A percentile compares a stretch with the other conserved stretches of the same genome.
These are phyloP conservation scores for Russula compacta DNA, from an alignment of 768 basidiomycete species.

Conservation along the genomic window DNA sequence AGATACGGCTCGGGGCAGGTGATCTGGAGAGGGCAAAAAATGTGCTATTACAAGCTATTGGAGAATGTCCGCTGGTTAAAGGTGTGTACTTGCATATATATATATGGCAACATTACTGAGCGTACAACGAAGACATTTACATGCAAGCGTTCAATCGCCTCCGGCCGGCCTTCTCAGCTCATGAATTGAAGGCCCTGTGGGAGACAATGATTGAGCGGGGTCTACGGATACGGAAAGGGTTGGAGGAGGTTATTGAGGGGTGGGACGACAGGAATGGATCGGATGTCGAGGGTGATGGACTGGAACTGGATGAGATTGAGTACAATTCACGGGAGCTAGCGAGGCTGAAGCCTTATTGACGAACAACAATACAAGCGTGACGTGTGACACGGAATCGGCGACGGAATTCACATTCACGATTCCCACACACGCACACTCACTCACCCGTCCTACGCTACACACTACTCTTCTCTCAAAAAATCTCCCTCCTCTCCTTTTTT, in stretches of 20 bases:
- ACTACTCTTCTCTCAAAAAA: neutral
- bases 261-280: slow-evolving; percentile 29
- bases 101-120: slow-evolving; percentile 11
- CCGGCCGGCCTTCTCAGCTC: slow-evolving; percentile 47
- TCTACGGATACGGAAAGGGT: slow-evolving; percentile 48
- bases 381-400: neutral
- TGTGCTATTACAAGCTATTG: slow-evolving; percentile 62
- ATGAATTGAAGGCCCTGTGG: slow-evolving; percentile 52
- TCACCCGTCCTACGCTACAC: neutral
- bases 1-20: slow-evolving; percentile 44
- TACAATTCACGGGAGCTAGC: slow-evolving; percentile 48
- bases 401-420: neutral
- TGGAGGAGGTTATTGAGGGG: slow-evolving; percentile 50
- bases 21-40: slow-evolving; percentile 56
- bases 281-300: slow-evolving; percentile 5
- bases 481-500: neutral
- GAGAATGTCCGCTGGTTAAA: slow-evolving; percentile 69
- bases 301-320: slow-evolving; percentile 47
- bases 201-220: slow-evolving; percentile 75
- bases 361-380: slow-evolving; percentile 15
- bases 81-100: slow-evolving; percentile 33
- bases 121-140: slow-evolving; percentile 49
- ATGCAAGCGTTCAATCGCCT: slow-evolving; percentile 68
- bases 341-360: slow-evolving; percentile 57
- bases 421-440: neutral